phyloP scores from a whole-genome alignment of 345 rosid genomes.

The Viola odorata region DNA sequence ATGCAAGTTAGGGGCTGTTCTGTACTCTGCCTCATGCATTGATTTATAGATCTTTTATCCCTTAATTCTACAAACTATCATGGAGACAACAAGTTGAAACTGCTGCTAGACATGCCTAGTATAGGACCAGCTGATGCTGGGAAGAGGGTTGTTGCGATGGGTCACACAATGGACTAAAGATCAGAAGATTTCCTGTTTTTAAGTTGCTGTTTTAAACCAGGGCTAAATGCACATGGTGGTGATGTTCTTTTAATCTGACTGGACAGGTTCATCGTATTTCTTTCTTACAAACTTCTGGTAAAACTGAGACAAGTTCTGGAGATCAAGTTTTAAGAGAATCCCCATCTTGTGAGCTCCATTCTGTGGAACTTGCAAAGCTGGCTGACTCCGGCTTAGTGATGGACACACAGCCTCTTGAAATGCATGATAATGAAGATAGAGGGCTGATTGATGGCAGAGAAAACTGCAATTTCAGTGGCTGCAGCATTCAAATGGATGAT shows the following conservation, averaged over 20 bases:
- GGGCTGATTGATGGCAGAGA: conserved; percentile 25
- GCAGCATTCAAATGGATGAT: conserved; percentile 23
- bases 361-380: conserved; percentile 10
- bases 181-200: too few species aligned
- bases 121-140: too few species aligned
- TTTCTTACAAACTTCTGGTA: conserved; percentile 33
- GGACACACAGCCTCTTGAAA: conserved; percentile 21
- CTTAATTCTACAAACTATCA: too few species aligned
- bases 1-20: too few species aligned
- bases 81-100: too few species aligned
- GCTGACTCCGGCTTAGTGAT: conserved; percentile 9
- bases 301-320: conserved; percentile 31
- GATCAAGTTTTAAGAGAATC: conserved; percentile 27
- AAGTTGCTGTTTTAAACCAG: too few species aligned
- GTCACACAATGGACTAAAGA: too few species aligned
- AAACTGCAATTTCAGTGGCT: conserved; percentile 13
- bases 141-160: too few species aligned
- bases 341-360: conserved; percentile 15
- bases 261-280: conserved; percentile 70
- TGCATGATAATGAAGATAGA: conserved; percentile 23
- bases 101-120: too few species aligned
- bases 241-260: conserved; percentile 18
- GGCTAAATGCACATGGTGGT: too few species aligned
- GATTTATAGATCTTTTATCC: too few species aligned
- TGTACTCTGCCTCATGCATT: too few species aligned